Evolutionary conservation across 1,284 basidiomycete species (phyloP), one percentile per base, ranked within the genome.

Genomic region (Tilletia walkeri): DNA sequence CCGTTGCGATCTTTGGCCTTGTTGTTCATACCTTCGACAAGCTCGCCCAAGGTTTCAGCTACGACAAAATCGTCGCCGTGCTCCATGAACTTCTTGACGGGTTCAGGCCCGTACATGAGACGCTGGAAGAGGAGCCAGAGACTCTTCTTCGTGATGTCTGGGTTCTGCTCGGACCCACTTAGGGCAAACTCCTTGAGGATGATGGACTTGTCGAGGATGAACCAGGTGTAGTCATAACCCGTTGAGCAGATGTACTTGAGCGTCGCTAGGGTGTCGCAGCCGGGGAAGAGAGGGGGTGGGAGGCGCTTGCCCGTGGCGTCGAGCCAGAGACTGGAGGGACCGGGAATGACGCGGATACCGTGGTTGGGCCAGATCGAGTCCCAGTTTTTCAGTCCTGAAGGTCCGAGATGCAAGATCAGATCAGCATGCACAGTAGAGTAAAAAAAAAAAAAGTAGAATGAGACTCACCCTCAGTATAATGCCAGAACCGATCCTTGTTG

Each of bases 291-390:
- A 3, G 72, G 72, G 24, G 72, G 39, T 5, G 69, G 69, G n/a
- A 73, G 61, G 6, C 72, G 69, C 65, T 73, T 70, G 49, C 72
- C 72, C 12, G 47, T 68, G 3, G 72, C 72, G 65, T 73, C 72
- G 48, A 73, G 66, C 72, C 72, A 73, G 16, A 73, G 45, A 4
- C 70, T 71, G 9, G 72, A 69, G 9, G 72, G 72, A 3, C 72
- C 72, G 3, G 72, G 66, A 45, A 73, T 73, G 66, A 73, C 59
- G 5, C 72, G 72, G 48, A 73, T 73, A 39, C 72, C 72, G 54
- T 73, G 72, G 24, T 49, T 59, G 34, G 72, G 72, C 72, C 72
- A 73, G 63, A 73, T 73, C 1, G 72, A 50, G 67, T 73, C 67
- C 72, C 72, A 73, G 49, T 73, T 73, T 12, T 36, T 53, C 30